These are phyloP conservation scores for Thraustochytrium striatum DNA, from an alignment of 352 stramenopile species.

Conservation along the genomic window DNA sequence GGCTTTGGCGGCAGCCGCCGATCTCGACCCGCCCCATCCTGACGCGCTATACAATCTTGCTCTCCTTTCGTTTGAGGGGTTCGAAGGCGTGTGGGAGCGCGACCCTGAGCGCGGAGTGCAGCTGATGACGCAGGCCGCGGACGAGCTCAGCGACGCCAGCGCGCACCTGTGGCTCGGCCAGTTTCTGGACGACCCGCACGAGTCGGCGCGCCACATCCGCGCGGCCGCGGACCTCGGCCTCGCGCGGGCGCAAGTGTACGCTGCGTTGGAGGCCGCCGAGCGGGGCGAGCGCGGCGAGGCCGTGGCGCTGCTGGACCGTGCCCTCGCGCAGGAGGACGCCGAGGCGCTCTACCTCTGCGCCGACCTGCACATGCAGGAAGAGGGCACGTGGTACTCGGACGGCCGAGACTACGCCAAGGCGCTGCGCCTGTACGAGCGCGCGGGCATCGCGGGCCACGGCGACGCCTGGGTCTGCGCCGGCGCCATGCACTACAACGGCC, in stretches of 20 bases:
- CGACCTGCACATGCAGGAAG: conserved; percentile 2
- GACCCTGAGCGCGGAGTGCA: background rate
- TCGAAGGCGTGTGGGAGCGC: background rate
- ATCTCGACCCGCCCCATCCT: conserved; percentile 13
- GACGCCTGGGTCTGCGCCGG: background rate
- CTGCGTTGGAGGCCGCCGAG: background rate
- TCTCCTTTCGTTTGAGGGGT: background rate
- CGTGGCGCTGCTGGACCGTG: background rate
- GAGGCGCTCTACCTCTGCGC: conserved; percentile 31
- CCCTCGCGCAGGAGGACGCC: conserved; percentile 10
- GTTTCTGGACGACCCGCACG: background rate
- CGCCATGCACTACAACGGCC: conserved; percentile 39
- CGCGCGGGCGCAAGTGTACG: conserved; percentile 13
- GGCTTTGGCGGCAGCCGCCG: too few species aligned
- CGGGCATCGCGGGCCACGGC: background rate
- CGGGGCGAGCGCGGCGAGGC: background rate
- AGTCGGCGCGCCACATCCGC: background rate
- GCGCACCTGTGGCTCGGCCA: conserved; percentile 20
- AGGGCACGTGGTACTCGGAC: background rate
- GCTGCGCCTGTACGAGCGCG: conserved; percentile 26
- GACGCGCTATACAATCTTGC: conserved; percentile 40
- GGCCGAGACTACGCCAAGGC: background rate
- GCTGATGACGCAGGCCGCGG: conserved; percentile 4
- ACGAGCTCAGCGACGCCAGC: background rate
- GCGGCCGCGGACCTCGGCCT: background rate